These are phyloP conservation scores for Amauroascus niger DNA, from an alignment of 2,329 filamentous ascomycete species.

Conservation along the genomic window DNA sequence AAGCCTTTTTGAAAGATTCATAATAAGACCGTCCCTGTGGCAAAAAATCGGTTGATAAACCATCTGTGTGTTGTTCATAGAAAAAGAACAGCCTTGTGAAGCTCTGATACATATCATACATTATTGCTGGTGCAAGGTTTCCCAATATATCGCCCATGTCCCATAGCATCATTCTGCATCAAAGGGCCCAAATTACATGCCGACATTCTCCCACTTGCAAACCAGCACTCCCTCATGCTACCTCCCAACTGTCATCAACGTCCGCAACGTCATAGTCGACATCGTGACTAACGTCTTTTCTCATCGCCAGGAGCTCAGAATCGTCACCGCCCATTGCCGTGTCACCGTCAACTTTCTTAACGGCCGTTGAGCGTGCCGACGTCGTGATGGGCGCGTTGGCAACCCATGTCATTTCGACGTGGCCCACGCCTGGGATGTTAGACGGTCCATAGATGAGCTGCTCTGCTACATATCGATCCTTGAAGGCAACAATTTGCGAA, in stretches of 20 bases:
- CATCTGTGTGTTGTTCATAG: too few relatives aligned
- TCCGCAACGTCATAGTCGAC: slow-evolving; percentile 46
- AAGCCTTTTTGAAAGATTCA: too few relatives aligned
- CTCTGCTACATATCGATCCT: slow-evolving; percentile 46
- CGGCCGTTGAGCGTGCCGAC: slow-evolving; percentile 9
- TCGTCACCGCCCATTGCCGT: slow-evolving; percentile 22
- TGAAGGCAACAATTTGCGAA: slow-evolving; percentile 38
- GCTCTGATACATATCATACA: background rate
- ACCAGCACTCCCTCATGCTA: background rate
- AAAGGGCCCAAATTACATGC: background rate
- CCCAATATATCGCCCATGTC: too few relatives aligned
- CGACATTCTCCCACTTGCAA: background rate
- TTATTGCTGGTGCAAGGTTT: background rate
- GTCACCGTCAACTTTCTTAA: slow-evolving; percentile 24
- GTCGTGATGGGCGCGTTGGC: slow-evolving; percentile 28
- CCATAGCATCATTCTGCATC: background rate
- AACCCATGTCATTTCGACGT: slow-evolving; percentile 49
- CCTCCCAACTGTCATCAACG: slow-evolving; percentile 39
- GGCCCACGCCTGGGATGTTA: slow-evolving; percentile 44
- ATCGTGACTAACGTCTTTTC: slow-evolving; percentile 25
- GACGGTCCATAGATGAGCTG: slow-evolving; percentile 42
- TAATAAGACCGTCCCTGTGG: too few relatives aligned
- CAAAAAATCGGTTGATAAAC: too few relatives aligned
- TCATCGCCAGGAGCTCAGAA: slow-evolving; percentile 1
- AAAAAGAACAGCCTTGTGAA: background rate